Conservation (phyloP, 2,329 filamentous ascomycete species). For the Davidsoniella neocaledoniae region DNA sequence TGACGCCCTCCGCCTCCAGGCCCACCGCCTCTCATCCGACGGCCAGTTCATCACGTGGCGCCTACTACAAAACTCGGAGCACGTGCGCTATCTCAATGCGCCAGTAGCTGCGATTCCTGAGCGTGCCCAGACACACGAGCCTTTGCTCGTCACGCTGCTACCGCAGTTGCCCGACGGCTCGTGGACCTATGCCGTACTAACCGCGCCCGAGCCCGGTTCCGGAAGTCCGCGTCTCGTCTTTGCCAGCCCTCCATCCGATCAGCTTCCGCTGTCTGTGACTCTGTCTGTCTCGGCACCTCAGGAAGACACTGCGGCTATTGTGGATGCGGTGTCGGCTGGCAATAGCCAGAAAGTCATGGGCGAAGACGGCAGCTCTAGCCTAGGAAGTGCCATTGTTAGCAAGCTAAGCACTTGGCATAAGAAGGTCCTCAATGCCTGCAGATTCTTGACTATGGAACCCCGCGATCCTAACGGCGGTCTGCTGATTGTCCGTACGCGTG, state of each 20-base stretch:
- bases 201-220: not conserved
- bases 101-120: not conserved
- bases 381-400: no score
- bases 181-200: not conserved
- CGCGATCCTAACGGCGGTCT: not conserved
- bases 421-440: not conserved
- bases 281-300: not conserved
- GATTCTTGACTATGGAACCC: not conserved
- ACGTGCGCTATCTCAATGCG: no score
- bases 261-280: not conserved
- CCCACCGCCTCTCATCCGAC: slow-evolving; percentile 5
- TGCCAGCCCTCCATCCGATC: not conserved
- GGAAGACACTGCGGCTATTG: not conserved
- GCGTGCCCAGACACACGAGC: slow-evolving; percentile 2
- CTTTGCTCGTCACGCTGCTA: not conserved
- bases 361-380: no score
- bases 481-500: not conserved
- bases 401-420: not conserved
- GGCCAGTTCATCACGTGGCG: slow-evolving; percentile 1
- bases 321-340: not conserved
- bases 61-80: not conserved
- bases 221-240: not conserved
- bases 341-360: not conserved
- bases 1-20: slow-evolving; percentile 1
- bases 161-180: not conserved